Evolutionary conservation across 2,329 filamentous ascomycete species (phyloP), one percentile per base, ranked within the genome.

Genomic region (Amauroascus verrucosus): DNA sequence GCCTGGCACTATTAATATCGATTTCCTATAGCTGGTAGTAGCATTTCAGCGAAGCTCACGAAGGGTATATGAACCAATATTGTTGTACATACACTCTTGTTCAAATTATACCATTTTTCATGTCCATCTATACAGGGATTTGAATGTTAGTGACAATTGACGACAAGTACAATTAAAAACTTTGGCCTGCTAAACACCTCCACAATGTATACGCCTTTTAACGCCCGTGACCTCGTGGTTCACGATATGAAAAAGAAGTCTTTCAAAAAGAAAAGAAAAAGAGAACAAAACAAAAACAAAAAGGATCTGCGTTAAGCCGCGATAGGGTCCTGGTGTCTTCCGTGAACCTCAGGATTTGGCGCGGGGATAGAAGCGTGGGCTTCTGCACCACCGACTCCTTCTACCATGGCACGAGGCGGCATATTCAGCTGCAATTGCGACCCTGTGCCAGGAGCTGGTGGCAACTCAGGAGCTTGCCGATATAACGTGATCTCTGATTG

Each of bases 401-500:
- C 46, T 14, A 28, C 13, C 13, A n/a, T 32, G 2, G 46, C 13
- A 16, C n/a, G 48, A n/a, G 33, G n/a, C 7, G 32, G 40, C 20
- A 52, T 52, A 14, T 26, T 46, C 20, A 37, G 40, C 11, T 52
- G 50, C 41, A 33, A n/a, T 20, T 46, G 50, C 14, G 20, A 32
- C 13, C 6, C 41, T 38, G 50, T 28, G n/a, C 41, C 43, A 47
- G 41, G 41, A 11, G 24, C 50, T 6, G 50, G 40, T 16, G 30
- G 32, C 11, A 46, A 41, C 20, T 75, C 73, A 47, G 74, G 74
- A 24, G 73, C 70, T 65, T 97, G 93, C 60, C 93, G 84, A 75
- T 86, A 97, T 50, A 98, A 83, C 55, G 96, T 90, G 67, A 98
- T 98, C 74, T 98, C 93, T 50, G 89, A 96, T 71, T 98, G 93